Conservation (phyloP, 148 eudicot species). For the Dianthus caryophyllus region DNA sequence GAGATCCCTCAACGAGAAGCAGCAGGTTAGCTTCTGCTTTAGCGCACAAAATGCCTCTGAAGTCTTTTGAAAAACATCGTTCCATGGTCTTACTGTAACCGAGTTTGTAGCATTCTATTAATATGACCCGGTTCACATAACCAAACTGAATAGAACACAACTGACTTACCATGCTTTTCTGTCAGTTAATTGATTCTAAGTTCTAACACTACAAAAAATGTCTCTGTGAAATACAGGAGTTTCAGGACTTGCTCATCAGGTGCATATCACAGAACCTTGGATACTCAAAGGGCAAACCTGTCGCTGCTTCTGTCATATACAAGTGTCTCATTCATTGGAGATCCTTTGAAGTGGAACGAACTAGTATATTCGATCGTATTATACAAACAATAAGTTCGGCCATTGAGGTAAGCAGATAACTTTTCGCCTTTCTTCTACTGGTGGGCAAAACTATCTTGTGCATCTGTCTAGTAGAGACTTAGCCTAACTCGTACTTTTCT, state of each 20-base stretch:
- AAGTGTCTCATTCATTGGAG: slow-evolving; percentile 98
- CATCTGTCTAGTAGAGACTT: slow-evolving; percentile 7
- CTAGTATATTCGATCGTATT: slow-evolving; percentile 85
- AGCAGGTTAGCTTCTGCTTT: slow-evolving; percentile 52
- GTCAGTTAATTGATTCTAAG: not conserved
- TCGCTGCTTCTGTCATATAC: slow-evolving; percentile 89
- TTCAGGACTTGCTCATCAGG: slow-evolving; percentile 85
- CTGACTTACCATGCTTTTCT: not conserved
- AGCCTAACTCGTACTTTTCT: slow-evolving; percentile 2
- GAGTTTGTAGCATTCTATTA: too few species aligned
- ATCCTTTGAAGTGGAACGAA: slow-evolving; percentile 96
- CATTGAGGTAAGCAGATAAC: slow-evolving; percentile 56
- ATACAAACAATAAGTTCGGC: slow-evolving; percentile 86
- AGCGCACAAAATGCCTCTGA: slow-evolving; percentile 1
- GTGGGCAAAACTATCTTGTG: not conserved
- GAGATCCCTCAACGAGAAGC: slow-evolving; percentile 95
- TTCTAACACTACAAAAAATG: not conserved
- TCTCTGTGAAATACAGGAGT: slow-evolving; percentile 53
- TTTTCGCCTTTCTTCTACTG: not conserved
- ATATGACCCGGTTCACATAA: too few species aligned
- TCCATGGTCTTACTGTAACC: too few species aligned
- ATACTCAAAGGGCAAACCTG: slow-evolving; percentile 82
- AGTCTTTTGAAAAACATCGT: not conserved
- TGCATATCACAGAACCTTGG: slow-evolving; percentile 91
- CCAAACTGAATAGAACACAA: too few species aligned